Evolutionary conservation across 805 yeast genomes (phyloP), one percentile per base, ranked within the genome.

Genomic region (Starmerella stellata): DNA sequence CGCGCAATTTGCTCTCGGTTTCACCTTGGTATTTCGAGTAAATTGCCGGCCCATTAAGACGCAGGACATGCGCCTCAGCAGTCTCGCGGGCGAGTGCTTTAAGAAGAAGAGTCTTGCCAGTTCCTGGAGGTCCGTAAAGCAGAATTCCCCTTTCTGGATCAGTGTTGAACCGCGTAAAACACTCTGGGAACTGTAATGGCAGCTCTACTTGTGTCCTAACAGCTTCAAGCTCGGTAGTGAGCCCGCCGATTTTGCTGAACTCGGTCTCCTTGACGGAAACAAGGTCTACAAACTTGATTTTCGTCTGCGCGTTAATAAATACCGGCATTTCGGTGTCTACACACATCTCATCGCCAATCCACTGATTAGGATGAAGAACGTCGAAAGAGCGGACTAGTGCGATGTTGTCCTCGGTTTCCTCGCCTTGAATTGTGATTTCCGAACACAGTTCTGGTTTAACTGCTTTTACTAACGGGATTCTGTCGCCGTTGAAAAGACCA

Each of bases 121-220:
- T 87, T 3, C 98, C 98, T 2, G 96, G 90, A 2, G 95, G 93
- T 0, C 98, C 98, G 59, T 87, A 93, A 11, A 87, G 59, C 14
- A 87, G 60, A n/a, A 87, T 73, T 27, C 98, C 98, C 41, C 95
- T 65, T 13, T 95, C 95, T 7, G 98, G 95, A 7, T 76, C 67
- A 16, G 83, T 76, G n/a, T 87, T 83, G 61, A 87, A 90, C 39
- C 78, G 73, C 5, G 75, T 65, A 50, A 85, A 87, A 24, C 82
- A 58, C 4, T 68, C 66, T 0, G 95, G 93, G 40, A 72, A 72
- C 43, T 75, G 72, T 20, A 90, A 63, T 0, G 99, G 95, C 2
- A 87, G 63, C 38, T 78, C 78, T 7, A 85, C 72, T 0, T 85
- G 72, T 5, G 77, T 65, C 38, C 73, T 65, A 18, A 90, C 59